Conservation (phyloP, 768 basidiomycete genomes). For the Amanita exitialis region DNA sequence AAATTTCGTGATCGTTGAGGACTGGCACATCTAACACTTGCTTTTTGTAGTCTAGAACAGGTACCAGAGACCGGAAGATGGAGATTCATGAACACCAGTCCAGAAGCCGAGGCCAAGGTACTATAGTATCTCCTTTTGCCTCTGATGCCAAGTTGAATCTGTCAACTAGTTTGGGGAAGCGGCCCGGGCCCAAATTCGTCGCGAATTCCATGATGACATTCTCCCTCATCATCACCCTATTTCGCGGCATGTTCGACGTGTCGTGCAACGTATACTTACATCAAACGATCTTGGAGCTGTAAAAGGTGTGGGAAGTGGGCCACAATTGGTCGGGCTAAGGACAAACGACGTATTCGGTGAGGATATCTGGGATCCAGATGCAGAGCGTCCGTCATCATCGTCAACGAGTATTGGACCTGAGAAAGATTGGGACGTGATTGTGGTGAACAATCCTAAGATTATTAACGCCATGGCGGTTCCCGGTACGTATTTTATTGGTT, state of each 20-base stretch:
- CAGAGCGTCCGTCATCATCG: conserved; percentile 15
- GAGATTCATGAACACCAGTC: conserved; percentile 78
- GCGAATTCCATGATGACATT: conserved; percentile 41
- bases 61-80: conserved; percentile 82
- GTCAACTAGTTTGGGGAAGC: conserved; percentile 30
- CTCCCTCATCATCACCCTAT: conserved; percentile 62
- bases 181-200: conserved; percentile 30
- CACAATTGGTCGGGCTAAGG: conserved; percentile 13
- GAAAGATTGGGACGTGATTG: conserved; percentile 60
- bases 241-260: conserved; percentile 54
- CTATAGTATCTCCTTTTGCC: conserved; percentile 9
- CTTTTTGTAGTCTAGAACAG: conserved; percentile 57
- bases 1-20: not conserved
- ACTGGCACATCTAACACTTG: not conserved
- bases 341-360: conserved; percentile 16
- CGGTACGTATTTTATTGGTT: conserved; percentile 27
- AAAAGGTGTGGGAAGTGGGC: conserved; percentile 17
- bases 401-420: conserved; percentile 20
- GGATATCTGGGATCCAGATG: conserved; percentile 24
- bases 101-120: conserved; percentile 46
- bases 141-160: not conserved
- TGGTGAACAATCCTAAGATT: conserved; percentile 60
- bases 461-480: conserved; percentile 75
- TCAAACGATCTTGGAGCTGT: conserved; percentile 66
- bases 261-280: conserved; percentile 60